phyloP scores from a whole-genome alignment of 768 basidiomycete genomes.

The Mycena pura region DNA sequence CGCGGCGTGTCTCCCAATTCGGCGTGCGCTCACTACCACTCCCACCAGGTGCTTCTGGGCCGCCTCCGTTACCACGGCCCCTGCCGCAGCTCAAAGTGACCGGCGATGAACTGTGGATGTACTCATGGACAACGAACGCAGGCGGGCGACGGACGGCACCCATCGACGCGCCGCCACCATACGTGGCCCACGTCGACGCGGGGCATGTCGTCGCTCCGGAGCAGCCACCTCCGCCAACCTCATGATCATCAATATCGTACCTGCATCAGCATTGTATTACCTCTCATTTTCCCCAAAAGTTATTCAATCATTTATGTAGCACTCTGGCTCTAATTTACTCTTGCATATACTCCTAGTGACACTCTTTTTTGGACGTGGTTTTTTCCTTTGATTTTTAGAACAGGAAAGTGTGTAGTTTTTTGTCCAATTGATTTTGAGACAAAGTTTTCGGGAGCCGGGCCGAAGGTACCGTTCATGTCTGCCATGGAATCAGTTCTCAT shows the following conservation, averaged over 20 bases:
- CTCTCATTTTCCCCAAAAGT: background rate
- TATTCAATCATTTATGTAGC: constrained; percentile 22
- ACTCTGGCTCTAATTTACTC: constrained; percentile 8
- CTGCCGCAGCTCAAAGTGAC: constrained; percentile 17
- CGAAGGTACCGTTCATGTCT: too few relatives aligned
- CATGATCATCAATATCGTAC: background rate
- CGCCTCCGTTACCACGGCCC: constrained; percentile 13
- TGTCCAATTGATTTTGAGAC: constrained; percentile 16
- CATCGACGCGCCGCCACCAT: constrained; percentile 27
- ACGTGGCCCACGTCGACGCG: constrained; percentile 6
- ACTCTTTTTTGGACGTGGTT: too few relatives aligned
- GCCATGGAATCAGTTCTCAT: constrained; percentile 26
- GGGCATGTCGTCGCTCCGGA: background rate
- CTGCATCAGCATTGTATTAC: constrained; percentile 7
- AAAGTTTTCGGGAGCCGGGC: constrained; percentile 8
- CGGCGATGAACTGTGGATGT: constrained; percentile 14
- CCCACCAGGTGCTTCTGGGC: constrained; percentile 6
- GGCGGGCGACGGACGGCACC: background rate
- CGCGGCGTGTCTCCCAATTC: constrained; percentile 20
- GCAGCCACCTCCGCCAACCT: background rate
- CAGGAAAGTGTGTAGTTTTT: background rate
- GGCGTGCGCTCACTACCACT: constrained; percentile 22
- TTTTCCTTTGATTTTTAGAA: constrained; percentile 1
- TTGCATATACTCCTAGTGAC: too few relatives aligned
- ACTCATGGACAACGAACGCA: constrained; percentile 15